phyloP scores from a whole-genome alignment of 371 early-diverging fungal species.

The Mortierella sp. region DNA sequence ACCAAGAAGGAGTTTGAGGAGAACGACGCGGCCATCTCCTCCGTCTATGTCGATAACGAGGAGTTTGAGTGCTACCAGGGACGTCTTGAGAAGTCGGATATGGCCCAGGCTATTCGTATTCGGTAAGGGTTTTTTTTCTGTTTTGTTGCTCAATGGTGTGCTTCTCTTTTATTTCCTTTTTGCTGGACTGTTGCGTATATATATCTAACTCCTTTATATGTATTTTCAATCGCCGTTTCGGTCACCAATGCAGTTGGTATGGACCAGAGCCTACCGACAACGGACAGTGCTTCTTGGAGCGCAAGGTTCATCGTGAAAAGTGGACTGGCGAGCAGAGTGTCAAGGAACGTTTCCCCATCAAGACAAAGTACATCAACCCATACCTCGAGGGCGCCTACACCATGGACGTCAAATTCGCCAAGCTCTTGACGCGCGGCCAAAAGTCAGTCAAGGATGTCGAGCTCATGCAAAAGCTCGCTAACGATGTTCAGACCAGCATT shows the following conservation, averaged over 20 bases:
- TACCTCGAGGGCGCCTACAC: conserved; percentile 89
- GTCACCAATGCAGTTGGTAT: conserved; percentile 80
- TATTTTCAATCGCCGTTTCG: background rate
- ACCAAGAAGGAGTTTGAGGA: conserved; percentile 80
- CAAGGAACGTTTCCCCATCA: conserved; percentile 97
- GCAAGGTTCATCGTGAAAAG: conserved; percentile 98
- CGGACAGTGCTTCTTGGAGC: conserved; percentile 96
- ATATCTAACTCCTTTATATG: background rate
- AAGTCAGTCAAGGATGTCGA: conserved; percentile 88
- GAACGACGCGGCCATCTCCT: conserved; percentile 93
- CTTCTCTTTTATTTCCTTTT: background rate
- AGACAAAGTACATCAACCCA: conserved; percentile 94
- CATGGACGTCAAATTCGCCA: conserved; percentile 82
- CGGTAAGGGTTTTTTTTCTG: conserved; percentile 62
- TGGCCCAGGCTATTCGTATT: conserved; percentile 94
- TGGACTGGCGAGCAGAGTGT: conserved; percentile 98
- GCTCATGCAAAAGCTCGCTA: conserved; percentile 86
- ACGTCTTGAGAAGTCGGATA: conserved; percentile 94
- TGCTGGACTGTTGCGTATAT: background rate
- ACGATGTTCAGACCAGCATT: conserved; percentile 88
- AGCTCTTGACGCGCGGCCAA: conserved; percentile 84
- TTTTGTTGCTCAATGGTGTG: background rate
- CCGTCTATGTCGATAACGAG: conserved; percentile 98
- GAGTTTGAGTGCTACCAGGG: conserved; percentile 94
- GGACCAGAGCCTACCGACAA: conserved; percentile 82